phyloP scores from a whole-genome alignment of 805 yeast genomes.

The Pichia nanzhaoensis region DNA sequence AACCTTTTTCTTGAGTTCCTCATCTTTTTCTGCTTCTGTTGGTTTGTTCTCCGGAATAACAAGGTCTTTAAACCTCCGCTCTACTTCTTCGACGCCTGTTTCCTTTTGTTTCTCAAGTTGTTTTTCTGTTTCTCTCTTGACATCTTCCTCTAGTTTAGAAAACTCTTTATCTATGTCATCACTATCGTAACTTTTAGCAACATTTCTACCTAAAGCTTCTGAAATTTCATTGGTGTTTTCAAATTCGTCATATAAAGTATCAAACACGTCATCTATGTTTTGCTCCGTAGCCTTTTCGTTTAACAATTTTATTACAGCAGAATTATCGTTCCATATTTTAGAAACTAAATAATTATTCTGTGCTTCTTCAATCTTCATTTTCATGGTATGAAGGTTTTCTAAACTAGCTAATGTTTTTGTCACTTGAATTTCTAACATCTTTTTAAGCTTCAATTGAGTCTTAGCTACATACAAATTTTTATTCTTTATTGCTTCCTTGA shows the following conservation, averaged over 20 bases:
- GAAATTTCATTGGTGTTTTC: constrained; percentile 18
- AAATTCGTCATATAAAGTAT: constrained; percentile 16
- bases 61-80: constrained; percentile 9
- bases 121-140: constrained; percentile 4
- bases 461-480: constrained; percentile 20
- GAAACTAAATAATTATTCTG: constrained; percentile 19
- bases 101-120: neutral
- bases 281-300: constrained; percentile 18
- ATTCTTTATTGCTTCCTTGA: constrained; percentile 13
- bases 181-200: constrained; percentile 14
- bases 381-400: constrained; percentile 21
- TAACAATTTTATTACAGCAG: constrained; percentile 20
- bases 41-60: constrained; percentile 9
- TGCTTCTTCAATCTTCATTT: constrained; percentile 25
- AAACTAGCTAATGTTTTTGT: constrained; percentile 14
- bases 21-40: neutral
- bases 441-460: constrained; percentile 21
- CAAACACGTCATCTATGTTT: constrained; percentile 19
- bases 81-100: constrained; percentile 4
- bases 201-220: constrained; percentile 11
- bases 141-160: constrained; percentile 9
- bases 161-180: constrained; percentile 23
- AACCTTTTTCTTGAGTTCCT: neutral
- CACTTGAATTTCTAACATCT: constrained; percentile 19
- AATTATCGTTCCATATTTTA: constrained; percentile 22